These are phyloP conservation scores for Diaporthe sp. DNA, from an alignment of 2,329 filamentous ascomycete species.

Conservation along the genomic window DNA sequence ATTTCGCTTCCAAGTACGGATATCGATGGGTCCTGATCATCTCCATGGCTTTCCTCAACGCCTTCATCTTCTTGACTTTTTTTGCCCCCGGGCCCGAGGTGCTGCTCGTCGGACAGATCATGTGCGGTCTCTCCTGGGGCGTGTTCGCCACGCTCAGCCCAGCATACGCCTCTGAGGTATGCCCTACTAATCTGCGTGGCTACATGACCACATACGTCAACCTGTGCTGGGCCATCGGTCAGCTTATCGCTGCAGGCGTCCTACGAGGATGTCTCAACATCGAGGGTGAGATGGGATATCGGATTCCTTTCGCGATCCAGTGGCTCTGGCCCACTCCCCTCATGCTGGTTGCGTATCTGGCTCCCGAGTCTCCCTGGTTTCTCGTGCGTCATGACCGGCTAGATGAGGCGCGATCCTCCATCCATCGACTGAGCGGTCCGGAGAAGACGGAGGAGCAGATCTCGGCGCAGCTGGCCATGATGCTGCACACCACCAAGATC, in stretches of 20 bases:
- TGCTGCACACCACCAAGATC: conserved; percentile 57
- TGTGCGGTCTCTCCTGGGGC: conserved; percentile 62
- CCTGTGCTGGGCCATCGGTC: conserved; percentile 24
- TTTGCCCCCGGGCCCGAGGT: conserved; percentile 56
- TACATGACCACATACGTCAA: conserved; percentile 31
- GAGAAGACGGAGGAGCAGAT: conserved; percentile 53
- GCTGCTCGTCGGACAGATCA: conserved; percentile 58
- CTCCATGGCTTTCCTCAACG: conserved; percentile 53
- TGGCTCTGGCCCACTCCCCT: conserved; percentile 45
- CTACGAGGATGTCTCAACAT: background rate
- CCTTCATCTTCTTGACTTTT: conserved; percentile 62
- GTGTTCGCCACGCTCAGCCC: conserved; percentile 60
- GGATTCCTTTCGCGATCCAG: conserved; percentile 47
- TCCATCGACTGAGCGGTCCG: conserved; percentile 59
- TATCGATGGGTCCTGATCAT: conserved; percentile 60
- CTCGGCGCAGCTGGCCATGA: conserved; percentile 56
- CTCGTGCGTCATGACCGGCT: conserved; percentile 61
- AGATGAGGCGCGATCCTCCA: conserved; percentile 60
- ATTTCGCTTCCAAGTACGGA: conserved; percentile 58
- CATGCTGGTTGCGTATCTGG: conserved; percentile 48
- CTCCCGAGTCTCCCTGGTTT: conserved; percentile 64
- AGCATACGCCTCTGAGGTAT: conserved; percentile 56
- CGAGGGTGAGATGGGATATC: conserved; percentile 42
- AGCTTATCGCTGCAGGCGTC: conserved; percentile 25
- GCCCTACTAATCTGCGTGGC: conserved; percentile 16